phyloP scores from a whole-genome alignment of 768 basidiomycete species.

The Suillus plorans region DNA sequence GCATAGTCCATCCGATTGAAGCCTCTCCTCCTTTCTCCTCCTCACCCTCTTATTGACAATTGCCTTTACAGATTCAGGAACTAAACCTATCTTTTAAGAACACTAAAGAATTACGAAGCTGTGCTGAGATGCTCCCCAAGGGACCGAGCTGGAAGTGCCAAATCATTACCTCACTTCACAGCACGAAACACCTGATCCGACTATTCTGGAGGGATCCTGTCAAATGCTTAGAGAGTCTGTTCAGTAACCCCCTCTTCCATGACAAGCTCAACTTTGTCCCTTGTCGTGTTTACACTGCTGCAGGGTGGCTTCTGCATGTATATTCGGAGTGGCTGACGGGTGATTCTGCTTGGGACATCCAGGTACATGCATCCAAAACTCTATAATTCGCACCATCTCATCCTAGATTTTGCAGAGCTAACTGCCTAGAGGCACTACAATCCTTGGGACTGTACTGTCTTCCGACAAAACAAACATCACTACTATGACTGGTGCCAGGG shows the following conservation, averaged over 20 bases:
- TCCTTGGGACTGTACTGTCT: conserved; percentile 30
- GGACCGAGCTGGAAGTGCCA: conserved; percentile 23
- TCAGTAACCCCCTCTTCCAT: conserved; percentile 20
- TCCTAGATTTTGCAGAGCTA: conserved; percentile 12
- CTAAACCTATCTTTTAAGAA: conserved; percentile 19
- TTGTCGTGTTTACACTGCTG: conserved; percentile 11
- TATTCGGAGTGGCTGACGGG: conserved; percentile 24
- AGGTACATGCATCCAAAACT: conserved; percentile 18
- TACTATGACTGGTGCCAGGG: conserved; percentile 5
- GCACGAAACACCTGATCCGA: conserved; percentile 21
- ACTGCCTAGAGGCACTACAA: conserved; percentile 11
- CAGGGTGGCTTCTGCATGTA: conserved; percentile 8
- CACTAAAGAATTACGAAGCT: conserved; percentile 24
- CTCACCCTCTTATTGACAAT: too few species aligned
- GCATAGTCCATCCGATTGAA: background rate
- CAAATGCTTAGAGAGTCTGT: conserved; percentile 21
- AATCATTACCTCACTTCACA: conserved; percentile 6
- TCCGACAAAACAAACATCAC: conserved; percentile 32
- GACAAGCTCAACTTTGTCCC: conserved; percentile 18
- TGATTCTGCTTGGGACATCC: conserved; percentile 23
- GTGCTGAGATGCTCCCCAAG: conserved; percentile 20
- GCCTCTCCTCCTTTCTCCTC: background rate
- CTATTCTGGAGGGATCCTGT: conserved; percentile 28
- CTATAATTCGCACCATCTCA: background rate
- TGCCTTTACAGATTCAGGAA: background rate